Evolutionary conservation across 106 monocot species (phyloP).

Genomic region (Gastrodia elata): DNA sequence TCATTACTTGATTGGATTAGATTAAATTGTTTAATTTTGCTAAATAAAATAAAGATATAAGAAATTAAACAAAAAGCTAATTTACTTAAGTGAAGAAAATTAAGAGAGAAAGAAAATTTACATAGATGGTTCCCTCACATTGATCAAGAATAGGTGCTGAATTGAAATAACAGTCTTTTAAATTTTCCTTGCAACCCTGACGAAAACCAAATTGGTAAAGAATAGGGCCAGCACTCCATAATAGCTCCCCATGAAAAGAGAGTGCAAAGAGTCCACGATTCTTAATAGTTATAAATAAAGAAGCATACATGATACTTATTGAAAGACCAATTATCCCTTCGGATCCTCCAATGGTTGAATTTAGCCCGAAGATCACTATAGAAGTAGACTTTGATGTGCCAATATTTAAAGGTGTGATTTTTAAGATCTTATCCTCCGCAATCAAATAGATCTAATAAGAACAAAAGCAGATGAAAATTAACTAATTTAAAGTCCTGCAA

Average conservation of each 20-base stretch:
- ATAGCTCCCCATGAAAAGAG: conserved; percentile 34
- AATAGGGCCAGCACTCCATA: conserved; percentile 78
- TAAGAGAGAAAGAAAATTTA: conserved; percentile 22
- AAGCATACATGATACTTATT: conserved; percentile 44
- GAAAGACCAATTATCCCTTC: conserved; percentile 67
- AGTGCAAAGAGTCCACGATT: conserved; percentile 66
- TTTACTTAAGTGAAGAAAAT: not conserved
- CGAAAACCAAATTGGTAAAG: conserved; percentile 54
- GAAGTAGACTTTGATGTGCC: conserved; percentile 26
- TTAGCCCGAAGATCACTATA: conserved; percentile 43
- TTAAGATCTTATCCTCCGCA: conserved; percentile 66
- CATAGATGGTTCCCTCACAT: conserved; percentile 86
- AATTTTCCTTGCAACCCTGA: conserved; percentile 59
- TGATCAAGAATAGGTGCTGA: conserved; percentile 71
- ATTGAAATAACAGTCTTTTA: conserved; percentile 60
- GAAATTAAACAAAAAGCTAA: not conserved
- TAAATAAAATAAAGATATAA: not conserved
- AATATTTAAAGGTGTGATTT: conserved; percentile 48
- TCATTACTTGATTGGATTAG: too few species aligned
- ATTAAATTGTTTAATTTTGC: not conserved
- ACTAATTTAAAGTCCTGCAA: not conserved
- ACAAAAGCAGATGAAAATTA: not conserved
- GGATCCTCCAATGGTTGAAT: conserved; percentile 34
- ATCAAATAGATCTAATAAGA: conserved; percentile 68
- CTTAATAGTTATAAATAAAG: conserved; percentile 45